Evolutionary conservation across 345 rosid genomes (phyloP).

Genomic region (Citrus sinensis): DNA sequence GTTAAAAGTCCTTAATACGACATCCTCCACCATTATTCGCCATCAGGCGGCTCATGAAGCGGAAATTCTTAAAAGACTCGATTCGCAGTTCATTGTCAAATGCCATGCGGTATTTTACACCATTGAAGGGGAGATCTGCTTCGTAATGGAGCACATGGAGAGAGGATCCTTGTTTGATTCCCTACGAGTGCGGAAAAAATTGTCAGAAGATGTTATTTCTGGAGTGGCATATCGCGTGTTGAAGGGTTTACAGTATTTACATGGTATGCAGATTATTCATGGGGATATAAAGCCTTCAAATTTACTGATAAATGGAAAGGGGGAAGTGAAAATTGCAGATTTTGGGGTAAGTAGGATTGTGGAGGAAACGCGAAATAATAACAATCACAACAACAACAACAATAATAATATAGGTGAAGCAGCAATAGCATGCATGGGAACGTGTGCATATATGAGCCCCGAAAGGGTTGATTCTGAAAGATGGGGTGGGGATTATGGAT

Average conservation of each 20-base stretch:
- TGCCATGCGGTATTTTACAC: conserved; percentile 41
- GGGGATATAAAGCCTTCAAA: conserved; percentile 75
- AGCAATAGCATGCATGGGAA: conserved; percentile 35
- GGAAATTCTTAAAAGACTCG: conserved; percentile 47
- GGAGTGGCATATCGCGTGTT: conserved; percentile 35
- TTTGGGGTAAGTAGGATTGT: conserved; percentile 58
- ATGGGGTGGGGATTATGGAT: conserved; percentile 50
- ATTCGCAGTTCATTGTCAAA: conserved; percentile 47
- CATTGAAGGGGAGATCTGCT: conserved; percentile 35
- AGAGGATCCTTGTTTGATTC: conserved; percentile 44
- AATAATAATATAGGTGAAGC: too few species aligned
- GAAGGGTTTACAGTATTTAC: conserved; percentile 48
- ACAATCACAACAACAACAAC: too few species aligned
- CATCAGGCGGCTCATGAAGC: conserved; percentile 40
- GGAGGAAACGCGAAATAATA: conserved; percentile 2
- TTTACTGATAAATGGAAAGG: conserved; percentile 40
- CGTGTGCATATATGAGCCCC: conserved; percentile 74
- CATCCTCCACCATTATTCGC: conserved; percentile 4
- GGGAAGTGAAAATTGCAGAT: conserved; percentile 65
- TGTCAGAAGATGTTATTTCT: conserved; percentile 38
- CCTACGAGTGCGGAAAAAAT: conserved; percentile 13
- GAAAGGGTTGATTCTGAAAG: conserved; percentile 57
- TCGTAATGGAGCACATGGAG: conserved; percentile 69
- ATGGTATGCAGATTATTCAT: conserved; percentile 50
- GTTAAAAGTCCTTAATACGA: conserved; percentile 29